Evolutionary conservation across 495 filamentous ascomycete species (phyloP), one percentile per base, ranked within the genome.

Genomic region (Saxispiralis lemnorum): DNA sequence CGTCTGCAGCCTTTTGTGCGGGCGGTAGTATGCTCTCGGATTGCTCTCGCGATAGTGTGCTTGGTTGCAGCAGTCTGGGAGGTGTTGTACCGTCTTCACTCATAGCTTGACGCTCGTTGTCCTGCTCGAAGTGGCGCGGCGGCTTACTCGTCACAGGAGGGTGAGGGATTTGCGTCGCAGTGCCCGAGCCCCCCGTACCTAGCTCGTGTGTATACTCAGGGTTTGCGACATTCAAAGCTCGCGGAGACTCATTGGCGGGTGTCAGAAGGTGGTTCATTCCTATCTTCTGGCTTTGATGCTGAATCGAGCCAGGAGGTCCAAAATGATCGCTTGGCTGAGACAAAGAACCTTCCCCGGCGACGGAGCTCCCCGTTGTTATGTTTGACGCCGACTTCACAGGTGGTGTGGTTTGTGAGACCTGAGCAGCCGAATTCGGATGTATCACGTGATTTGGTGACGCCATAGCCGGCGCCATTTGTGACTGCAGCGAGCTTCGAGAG

Each of bases 191-290:
- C 4, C 24, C 9, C 9, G 24, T 5, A 9, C 24, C 24, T 9
- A 28, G 9, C 5, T 28, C 24, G 24, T 9, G 24, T 28, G 5
- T 28, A 9, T 28, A 28, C 9, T 28, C 24, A 9, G 24, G 24
- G 24, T 28, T 28, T 28, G 4, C 24, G 4, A 17, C 28, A 3
- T 30, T 31, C 20, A 31, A 30, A n/a, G 24, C 39, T 32, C 17
- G 28, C 20, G 39, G 20, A 17, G 28, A 13, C 28, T 32, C 28
- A 14, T 30, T 41, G 11, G 39, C 17, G 3, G 39, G 28, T 4
- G 49, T 38, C 6, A 51, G 40, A 5, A 51, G 45, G 18, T 51
- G 49, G 28, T 48, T 43, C 49, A 51, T 47, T 15, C 30, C 49
- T 39, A 51, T 42, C 34, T 31, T 38, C 37, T 47, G 45, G 17